Conservation (phyloP, 768 basidiomycete species). For the Leccinum broughii region DNA sequence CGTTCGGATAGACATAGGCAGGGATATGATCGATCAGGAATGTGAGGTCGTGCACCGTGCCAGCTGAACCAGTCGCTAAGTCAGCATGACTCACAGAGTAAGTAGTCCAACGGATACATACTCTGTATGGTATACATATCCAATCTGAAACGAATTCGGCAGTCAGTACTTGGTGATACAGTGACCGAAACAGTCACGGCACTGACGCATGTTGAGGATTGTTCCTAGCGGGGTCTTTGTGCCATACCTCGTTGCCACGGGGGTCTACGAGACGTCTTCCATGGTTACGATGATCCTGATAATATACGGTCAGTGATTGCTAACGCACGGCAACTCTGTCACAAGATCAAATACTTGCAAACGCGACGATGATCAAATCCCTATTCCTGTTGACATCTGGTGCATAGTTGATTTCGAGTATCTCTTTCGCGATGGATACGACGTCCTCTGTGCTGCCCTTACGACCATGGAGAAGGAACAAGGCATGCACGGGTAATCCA, state of each 20-base stretch:
- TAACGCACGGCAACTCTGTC: neutral
- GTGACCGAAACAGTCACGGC: neutral
- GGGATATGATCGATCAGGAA: slow-evolving; percentile 82
- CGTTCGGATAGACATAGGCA: slow-evolving; percentile 67
- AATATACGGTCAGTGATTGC: neutral
- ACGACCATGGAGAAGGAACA: slow-evolving; percentile 34
- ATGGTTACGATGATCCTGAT: slow-evolving; percentile 35
- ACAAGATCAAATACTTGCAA: slow-evolving; percentile 20
- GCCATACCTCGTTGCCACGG: slow-evolving; percentile 27
- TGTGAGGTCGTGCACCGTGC: slow-evolving; percentile 74
- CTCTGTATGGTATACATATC: slow-evolving; percentile 37
- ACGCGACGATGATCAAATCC: slow-evolving; percentile 31
- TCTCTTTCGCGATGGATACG: slow-evolving; percentile 15
- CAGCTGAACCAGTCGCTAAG: slow-evolving; percentile 31
- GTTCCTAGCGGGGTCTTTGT: slow-evolving; percentile 20
- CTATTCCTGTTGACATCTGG: slow-evolving; percentile 15
- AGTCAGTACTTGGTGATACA: slow-evolving; percentile 3
- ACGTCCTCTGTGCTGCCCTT: slow-evolving; percentile 14
- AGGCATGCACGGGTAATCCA: slow-evolving; percentile 25
- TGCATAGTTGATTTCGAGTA: slow-evolving; percentile 25
- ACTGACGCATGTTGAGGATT: slow-evolving; percentile 34
- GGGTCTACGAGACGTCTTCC: slow-evolving; percentile 28
- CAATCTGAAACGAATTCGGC: slow-evolving; percentile 13
- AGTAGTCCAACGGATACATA: slow-evolving; percentile 8
- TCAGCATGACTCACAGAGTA: slow-evolving; percentile 4